Percentiles rank a stretch among this genome's conserved stretches.
Conservation (phyloP, 1,284 basidiomycete genomes). For the Pseudozyma hubeiensis region DNA sequence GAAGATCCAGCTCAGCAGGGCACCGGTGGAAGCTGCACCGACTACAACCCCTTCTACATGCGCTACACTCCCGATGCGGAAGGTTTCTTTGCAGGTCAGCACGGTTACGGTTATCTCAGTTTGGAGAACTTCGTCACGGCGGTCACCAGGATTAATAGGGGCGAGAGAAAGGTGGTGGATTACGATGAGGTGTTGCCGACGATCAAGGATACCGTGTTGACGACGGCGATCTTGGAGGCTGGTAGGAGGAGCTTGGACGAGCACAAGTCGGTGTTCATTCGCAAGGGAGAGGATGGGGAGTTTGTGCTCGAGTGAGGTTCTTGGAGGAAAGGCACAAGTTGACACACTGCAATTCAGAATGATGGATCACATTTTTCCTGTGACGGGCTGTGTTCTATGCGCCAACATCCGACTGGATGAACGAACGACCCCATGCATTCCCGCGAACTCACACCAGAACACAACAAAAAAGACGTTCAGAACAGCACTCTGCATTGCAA, state of each 20-base stretch:
- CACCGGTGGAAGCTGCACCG: constrained; percentile 66
- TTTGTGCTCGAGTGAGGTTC: constrained; percentile 78
- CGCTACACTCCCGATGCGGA: constrained; percentile 90
- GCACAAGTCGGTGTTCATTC: constrained; percentile 82
- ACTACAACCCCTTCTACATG: constrained; percentile 92
- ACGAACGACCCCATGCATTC: too few species aligned
- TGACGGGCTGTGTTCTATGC: too few species aligned
- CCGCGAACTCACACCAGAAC: too few species aligned
- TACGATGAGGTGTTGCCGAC: constrained; percentile 87
- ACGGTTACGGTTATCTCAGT: constrained; percentile 87
- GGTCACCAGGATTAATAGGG: constrained; percentile 75
- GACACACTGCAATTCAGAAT: too few species aligned
- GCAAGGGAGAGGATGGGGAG: constrained; percentile 73
- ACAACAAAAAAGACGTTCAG: too few species aligned
- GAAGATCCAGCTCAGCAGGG: constrained; percentile 84
- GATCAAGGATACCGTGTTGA: constrained; percentile 85
- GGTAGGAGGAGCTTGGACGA: constrained; percentile 89
- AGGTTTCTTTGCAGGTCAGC: constrained; percentile 91
- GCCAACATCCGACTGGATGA: too few species aligned
- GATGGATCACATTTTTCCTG: too few species aligned
- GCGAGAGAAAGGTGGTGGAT: constrained; percentile 74
- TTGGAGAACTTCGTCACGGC: constrained; percentile 88
- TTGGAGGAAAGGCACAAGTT: neutral
- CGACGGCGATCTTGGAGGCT: constrained; percentile 90
- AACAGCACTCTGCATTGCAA: too few species aligned